These are phyloP conservation scores for Cavenderia fasciculata DNA, from an alignment of 78 protist genomes.

Conservation along the genomic window DNA sequence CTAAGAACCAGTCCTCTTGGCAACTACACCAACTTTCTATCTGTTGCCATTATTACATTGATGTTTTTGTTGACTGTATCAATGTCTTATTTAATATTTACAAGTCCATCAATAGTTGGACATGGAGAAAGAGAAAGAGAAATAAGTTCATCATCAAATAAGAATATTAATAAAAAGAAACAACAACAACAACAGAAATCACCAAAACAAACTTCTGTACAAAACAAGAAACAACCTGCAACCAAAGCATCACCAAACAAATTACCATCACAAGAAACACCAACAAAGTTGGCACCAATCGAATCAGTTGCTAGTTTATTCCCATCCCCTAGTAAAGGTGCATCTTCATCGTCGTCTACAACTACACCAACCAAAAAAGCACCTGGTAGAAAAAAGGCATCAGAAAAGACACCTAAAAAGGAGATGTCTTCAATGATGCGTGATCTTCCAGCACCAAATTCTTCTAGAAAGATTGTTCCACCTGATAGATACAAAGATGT, in stretches of 20 bases:
- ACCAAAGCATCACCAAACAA: neutral
- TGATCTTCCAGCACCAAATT: neutral
- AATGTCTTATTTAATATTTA: neutral
- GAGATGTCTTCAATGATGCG: neutral
- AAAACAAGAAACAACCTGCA: neutral
- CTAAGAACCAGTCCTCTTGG: neutral
- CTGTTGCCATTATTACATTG: neutral
- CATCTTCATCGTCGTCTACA: too few relatives aligned
- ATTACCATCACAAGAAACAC: constrained; percentile 28
- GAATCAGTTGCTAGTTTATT: neutral
- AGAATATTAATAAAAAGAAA: neutral
- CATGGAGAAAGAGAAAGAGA: neutral
- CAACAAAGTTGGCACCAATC: neutral
- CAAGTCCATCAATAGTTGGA: neutral
- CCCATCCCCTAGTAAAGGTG: too few relatives aligned
- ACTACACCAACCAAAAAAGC: too few relatives aligned
- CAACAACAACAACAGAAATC: neutral
- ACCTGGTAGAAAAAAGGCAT: too few relatives aligned
- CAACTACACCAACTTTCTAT: neutral
- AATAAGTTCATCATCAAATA: too few relatives aligned
- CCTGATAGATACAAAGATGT: too few relatives aligned
- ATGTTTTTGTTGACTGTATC: neutral
- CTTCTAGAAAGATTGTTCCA: too few relatives aligned
- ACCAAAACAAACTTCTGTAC: neutral
- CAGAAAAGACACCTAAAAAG: too few relatives aligned